Evolutionary conservation across 75 land plant species (phyloP).

Genomic region (Sequoiadendron giganteum): DNA sequence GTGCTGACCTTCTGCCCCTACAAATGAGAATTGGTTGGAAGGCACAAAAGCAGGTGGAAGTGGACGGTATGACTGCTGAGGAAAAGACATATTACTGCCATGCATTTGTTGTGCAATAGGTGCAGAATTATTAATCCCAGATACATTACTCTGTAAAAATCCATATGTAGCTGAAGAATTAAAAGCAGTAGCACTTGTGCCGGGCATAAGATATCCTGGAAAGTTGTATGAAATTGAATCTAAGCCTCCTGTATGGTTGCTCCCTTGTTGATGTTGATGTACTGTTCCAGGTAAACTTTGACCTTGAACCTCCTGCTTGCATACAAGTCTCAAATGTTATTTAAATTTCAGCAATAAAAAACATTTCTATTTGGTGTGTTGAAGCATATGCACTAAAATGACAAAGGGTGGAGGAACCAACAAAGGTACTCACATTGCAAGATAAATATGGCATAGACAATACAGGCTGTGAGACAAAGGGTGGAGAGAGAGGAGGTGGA

Average conservation of each 20-base stretch:
- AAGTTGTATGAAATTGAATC: conserved; percentile 5
- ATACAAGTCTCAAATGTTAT: not conserved
- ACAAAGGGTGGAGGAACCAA: too few species aligned
- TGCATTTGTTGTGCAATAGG: conserved; percentile 12
- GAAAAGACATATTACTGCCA: conserved; percentile 9
- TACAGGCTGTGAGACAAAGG: conserved; percentile 10
- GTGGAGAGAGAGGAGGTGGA: conserved; percentile 15
- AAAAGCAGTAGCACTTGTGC: not conserved
- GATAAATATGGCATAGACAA: conserved; percentile 9
- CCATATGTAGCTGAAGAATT: conserved; percentile 7
- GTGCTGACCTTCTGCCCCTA: conserved; percentile 32
- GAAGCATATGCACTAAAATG: not conserved
- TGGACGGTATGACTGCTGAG: conserved; percentile 21
- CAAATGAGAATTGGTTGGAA: conserved; percentile 64
- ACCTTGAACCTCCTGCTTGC: conserved; percentile 6
- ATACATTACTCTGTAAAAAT: not conserved
- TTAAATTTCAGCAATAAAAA: not conserved
- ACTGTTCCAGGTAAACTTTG: not conserved
- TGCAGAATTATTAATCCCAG: not conserved
- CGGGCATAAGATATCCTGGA: conserved; percentile 14
- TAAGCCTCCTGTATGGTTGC: conserved; percentile 5
- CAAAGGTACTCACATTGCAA: conserved; percentile 12
- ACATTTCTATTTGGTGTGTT: not conserved
- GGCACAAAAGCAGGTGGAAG: conserved; percentile 28
- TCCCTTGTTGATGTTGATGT: conserved; percentile 8